Base-by-base conservation (phyloP, 306 rosid species). In the Ceratonia siliqua region DNA sequence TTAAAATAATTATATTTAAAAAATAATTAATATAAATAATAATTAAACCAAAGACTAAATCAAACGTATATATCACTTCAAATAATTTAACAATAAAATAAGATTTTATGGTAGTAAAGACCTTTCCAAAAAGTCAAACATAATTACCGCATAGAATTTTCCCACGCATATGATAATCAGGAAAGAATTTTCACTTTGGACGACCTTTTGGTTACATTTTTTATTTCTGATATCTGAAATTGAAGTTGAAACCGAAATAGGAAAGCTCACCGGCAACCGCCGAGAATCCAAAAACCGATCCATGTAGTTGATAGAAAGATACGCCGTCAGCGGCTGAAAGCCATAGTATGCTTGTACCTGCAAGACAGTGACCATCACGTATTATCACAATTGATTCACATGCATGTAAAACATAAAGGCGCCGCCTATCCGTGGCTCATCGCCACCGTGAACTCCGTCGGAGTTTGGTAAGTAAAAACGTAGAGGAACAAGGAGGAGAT, bases 261-360 rank as follows among this genome's bases (percentile, higher is more conserved):
- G 12, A 56, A 70, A 64, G 73, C 84, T 82, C 82, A 92, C 97
- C 90, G 96, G 97, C 76, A 92, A 75, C 14, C 77, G 90, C 79
- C 83, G 84, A 69, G 85, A 85, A 74, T 87, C 82, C 52, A 92
- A 77, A 76, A 88, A 90, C 61, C 97, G 96, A 81, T 92, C 97
- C 82, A 92, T 64, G 74, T 92, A 92, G 82, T 92, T 92, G 72
- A 92, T 88, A 79, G 97, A 67, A 30, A 92, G 97, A 79, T 92
- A 92, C 78, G 89, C 96, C 86, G 97, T 92, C 58, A 88, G 58
- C 27, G 96, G 97, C 62, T 88, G 97, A 73, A 92, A 92, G 6
- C 89, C 92, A 10, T 80, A 75, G 74, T 65, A 87, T 5, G 81
- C 75, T 21, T 88, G 90, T 35, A 90, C 97, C 97, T 92, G 82